Evolutionary conservation across 2,329 filamentous ascomycete genomes (phyloP).

Genomic region (Penicillium crustosum): DNA sequence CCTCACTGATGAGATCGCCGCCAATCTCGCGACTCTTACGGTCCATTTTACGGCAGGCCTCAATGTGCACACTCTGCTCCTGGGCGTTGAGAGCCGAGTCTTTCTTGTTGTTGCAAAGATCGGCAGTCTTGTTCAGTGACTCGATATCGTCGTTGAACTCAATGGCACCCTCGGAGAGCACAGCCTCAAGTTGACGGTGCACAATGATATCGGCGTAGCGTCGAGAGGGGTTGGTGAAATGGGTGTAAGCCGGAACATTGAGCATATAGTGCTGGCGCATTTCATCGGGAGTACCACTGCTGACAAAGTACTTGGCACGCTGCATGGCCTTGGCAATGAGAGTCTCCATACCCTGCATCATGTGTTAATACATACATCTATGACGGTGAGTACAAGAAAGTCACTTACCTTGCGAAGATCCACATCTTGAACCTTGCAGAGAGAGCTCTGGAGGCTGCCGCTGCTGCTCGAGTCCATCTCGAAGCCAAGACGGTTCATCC

Average conservation of each 20-base stretch:
- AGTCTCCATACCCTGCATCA: constrained; percentile 79
- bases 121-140: constrained; percentile 83
- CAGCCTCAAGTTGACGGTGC: constrained; percentile 87
- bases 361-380: constrained; percentile 12
- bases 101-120: constrained; percentile 98
- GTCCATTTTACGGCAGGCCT: constrained; percentile 95
- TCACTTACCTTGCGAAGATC: constrained; percentile 72
- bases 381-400: neutral
- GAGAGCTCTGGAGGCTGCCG: constrained; percentile 85
- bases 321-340: constrained; percentile 93
- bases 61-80: constrained; percentile 98
- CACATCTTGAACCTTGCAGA: constrained; percentile 87
- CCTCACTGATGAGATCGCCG: constrained; percentile 90
- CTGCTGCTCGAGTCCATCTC: constrained; percentile 88
- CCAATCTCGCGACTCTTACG: constrained; percentile 82
- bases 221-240: constrained; percentile 93
- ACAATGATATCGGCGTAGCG: constrained; percentile 95
- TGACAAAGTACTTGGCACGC: constrained; percentile 91
- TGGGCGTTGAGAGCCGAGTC: constrained; percentile 96
- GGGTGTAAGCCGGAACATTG: constrained; percentile 91
- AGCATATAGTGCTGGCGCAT: constrained; percentile 86
- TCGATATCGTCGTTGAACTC: constrained; percentile 91
- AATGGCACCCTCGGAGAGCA: constrained; percentile 75
- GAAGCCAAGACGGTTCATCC: constrained; percentile 88
- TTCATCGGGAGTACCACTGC: constrained; percentile 73